Base-by-base conservation (phyloP, 139 green algal genomes). In the Coccomyxa sp. region DNA sequence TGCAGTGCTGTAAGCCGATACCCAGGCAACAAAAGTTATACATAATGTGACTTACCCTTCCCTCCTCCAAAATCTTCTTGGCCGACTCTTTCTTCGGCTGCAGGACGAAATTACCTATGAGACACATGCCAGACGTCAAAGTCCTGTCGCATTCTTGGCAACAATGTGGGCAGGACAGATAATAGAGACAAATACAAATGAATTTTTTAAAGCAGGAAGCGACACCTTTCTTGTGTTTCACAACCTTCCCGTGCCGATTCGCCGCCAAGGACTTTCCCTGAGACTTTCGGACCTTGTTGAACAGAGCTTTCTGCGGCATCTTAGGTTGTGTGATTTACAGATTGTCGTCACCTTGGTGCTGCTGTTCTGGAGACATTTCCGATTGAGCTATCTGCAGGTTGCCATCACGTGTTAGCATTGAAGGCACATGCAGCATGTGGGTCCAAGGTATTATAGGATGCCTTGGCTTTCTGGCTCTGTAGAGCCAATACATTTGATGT, bases 241-340 rank as follows among this genome's bases (percentile, higher is more conserved):
- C 12, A 21, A 45, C 57, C 78, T 82, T 82, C 21, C 78, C 78
- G 78, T 82, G 78, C 12, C 78, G 78, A 57, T 82, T 82, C 1
- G 57, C 78, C 27, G 78, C 78, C 14, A 13, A 15, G 10, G 21
- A 23, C 58, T 82, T 82, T 28, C 17, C 12, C 51, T 23, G 57
- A 38, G 78, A 21, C 51, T 82, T 82, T 18, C 18, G 13, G 12
- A 30, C 78, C 57, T 68, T 71, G 0, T 32, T 68, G 78, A 38
- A 75, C 51, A 82, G 57, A 13, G 45, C 18, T 18, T 71, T 71
- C 57, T 82, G 78, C 30, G 78, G 30, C 78, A 82, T 82, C 51
- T 27, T 30, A 30, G 1, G 3, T 51, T 51, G 3, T 51, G 38
- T 51, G 38, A 11, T 51, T 51, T 11, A 51, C 38, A 51, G 38